These are phyloP conservation scores for Pugionium cornutum DNA, from an alignment of 345 rosid genomes.

Conservation along the genomic window DNA sequence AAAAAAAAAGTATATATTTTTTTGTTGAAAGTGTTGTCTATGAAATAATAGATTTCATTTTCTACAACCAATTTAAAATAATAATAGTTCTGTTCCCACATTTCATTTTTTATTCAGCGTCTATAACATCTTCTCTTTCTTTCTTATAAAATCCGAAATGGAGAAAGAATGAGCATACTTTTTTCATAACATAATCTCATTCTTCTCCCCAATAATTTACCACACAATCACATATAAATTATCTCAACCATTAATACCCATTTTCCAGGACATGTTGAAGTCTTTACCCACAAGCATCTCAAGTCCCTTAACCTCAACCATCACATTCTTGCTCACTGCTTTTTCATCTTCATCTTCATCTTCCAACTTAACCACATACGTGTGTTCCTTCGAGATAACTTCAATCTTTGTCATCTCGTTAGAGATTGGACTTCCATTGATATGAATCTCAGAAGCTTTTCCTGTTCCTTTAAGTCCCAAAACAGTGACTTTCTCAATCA, in stretches of 20 bases:
- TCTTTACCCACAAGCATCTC: conserved; percentile 66
- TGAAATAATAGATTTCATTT: too few species aligned
- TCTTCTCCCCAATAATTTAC: conserved; percentile 33
- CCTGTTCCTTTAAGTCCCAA: conserved; percentile 65
- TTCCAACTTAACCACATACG: conserved; percentile 35
- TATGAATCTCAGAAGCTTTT: conserved; percentile 45
- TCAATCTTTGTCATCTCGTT: conserved; percentile 32
- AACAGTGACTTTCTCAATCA: conserved; percentile 62
- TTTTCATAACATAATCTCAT: conserved; percentile 8
- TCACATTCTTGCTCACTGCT: conserved; percentile 44
- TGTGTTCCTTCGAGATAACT: conserved; percentile 53
- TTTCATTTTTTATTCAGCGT: too few species aligned
- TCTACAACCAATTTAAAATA: too few species aligned
- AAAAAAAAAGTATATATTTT: too few species aligned
- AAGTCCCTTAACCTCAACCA: conserved; percentile 67
- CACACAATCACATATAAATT: conserved; percentile 16
- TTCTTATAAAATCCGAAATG: conserved; percentile 3
- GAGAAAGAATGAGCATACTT: background rate
- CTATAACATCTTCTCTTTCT: background rate
- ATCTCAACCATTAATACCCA: conserved; percentile 37
- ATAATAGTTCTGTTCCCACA: too few species aligned
- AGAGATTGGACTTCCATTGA: conserved; percentile 46
- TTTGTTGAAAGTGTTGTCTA: too few species aligned
- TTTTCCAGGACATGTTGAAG: conserved; percentile 69
- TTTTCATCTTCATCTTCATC: conserved; percentile 24